Conservation (phyloP, 345 rosid genomes). For the Salix udensis region DNA sequence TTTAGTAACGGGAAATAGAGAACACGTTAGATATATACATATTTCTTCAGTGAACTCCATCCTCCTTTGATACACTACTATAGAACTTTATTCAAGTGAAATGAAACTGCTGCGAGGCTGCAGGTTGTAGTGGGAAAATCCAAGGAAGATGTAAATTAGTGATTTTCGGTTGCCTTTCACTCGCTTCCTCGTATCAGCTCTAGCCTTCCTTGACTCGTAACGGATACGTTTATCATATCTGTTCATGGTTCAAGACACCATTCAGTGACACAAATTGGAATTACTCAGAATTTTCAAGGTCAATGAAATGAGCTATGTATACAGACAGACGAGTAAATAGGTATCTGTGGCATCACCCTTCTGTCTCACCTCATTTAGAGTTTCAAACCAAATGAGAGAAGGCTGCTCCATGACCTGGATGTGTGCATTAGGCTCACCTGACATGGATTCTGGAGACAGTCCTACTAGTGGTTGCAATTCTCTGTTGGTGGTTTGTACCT, state of each 20-base stretch:
- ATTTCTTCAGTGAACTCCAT: not conserved
- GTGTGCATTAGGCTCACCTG: too few species aligned
- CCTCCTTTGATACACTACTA: not conserved
- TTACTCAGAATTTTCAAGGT: too few species aligned
- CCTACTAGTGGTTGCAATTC: too few species aligned
- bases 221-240: slow-evolving; percentile 36
- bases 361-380: too few species aligned
- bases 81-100: not conserved
- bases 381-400: too few species aligned
- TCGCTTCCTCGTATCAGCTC: slow-evolving; percentile 37
- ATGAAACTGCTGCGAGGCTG: not conserved
- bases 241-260: not conserved
- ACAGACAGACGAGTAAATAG: too few species aligned
- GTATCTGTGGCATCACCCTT: not conserved
- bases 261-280: too few species aligned
- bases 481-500: too few species aligned
- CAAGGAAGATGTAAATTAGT: not conserved
- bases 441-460: too few species aligned
- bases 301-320: too few species aligned
- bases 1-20: not conserved
- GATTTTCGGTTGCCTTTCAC: slow-evolving; percentile 29
- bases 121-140: not conserved
- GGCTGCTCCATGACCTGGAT: too few species aligned
- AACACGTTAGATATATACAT: not conserved
- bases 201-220: slow-evolving; percentile 40